phyloP scores from a whole-genome alignment of 805 yeast genomes.

The Saccharomycopsis sp. region DNA sequence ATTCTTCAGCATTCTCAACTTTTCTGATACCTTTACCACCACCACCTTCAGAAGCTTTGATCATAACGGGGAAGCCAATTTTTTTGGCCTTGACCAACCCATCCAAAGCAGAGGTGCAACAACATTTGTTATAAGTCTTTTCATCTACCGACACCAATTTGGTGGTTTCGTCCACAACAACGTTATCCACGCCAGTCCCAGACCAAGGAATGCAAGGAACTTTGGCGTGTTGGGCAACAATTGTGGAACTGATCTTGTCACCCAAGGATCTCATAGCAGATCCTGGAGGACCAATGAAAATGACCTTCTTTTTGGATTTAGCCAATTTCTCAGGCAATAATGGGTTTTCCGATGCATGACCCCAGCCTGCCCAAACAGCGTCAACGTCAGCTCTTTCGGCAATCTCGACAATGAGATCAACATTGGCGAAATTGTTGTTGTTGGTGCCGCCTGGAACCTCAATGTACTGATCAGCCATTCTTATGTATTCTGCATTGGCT shows the following conservation, averaged over 20 bases:
- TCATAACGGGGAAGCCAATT: slow-evolving; percentile 98
- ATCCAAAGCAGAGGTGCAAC: slow-evolving; percentile 78
- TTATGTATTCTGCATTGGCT: slow-evolving; percentile 94
- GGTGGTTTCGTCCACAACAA: slow-evolving; percentile 54
- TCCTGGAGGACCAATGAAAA: slow-evolving; percentile 98
- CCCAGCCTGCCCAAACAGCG: slow-evolving; percentile 99
- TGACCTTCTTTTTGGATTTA: slow-evolving; percentile 78
- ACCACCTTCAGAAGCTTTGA: slow-evolving; percentile 99
- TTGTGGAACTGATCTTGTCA: slow-evolving; percentile 95
- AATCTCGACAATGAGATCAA: slow-evolving; percentile 89
- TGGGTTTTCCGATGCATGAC: slow-evolving; percentile 99
- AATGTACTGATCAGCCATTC: slow-evolving; percentile 98
- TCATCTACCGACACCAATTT: slow-evolving; percentile 86
- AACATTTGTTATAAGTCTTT: slow-evolving; percentile 77
- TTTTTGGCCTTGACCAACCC: slow-evolving; percentile 76
- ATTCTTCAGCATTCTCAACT: slow-evolving; percentile 78
- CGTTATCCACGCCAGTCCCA: slow-evolving; percentile 92
- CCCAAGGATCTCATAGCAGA: slow-evolving; percentile 99
- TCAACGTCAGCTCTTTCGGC: slow-evolving; percentile 96
- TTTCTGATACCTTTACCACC: slow-evolving; percentile 99
- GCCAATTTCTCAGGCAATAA: slow-evolving; percentile 87
- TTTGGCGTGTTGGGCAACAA: slow-evolving; percentile 96
- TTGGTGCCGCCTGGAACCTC: slow-evolving; percentile 99
- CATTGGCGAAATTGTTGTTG: slow-evolving; percentile 97
- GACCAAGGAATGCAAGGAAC: slow-evolving; percentile 99